Evolutionary conservation across 805 yeast genomes (phyloP).

Genomic region (Candida hungchunana): DNA sequence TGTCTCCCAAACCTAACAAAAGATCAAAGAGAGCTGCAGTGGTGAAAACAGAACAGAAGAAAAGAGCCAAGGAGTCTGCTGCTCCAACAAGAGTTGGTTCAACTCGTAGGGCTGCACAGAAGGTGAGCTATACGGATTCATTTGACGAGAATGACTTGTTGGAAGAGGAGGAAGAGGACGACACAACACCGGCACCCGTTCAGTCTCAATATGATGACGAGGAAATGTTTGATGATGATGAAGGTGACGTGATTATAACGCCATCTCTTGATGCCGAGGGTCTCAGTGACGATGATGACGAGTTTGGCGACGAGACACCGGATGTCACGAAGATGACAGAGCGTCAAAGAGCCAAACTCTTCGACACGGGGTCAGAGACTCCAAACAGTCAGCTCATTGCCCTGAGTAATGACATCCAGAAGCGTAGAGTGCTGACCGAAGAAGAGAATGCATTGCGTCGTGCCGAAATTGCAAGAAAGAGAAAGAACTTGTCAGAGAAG

Average conservation of each 20-base stretch:
- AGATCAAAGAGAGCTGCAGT: conserved; percentile 4
- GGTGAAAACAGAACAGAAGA: conserved; percentile 1
- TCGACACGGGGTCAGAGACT: conserved; percentile 3
- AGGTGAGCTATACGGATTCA: conserved; percentile 10
- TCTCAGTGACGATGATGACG: conserved; percentile 21
- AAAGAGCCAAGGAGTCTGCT: background rate
- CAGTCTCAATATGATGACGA: conserved; percentile 22
- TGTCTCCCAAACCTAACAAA: background rate
- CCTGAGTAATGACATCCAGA: conserved; percentile 22
- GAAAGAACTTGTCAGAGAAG: conserved; percentile 80
- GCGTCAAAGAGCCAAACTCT: conserved; percentile 24
- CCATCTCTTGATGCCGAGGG: conserved; percentile 26
- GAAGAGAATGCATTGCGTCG: conserved; percentile 79
- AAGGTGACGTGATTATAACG: conserved; percentile 24
- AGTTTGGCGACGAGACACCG: conserved; percentile 3
- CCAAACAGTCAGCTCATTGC: too few species aligned
- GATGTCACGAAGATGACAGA: conserved; percentile 28
- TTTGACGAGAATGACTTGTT: conserved; percentile 9
- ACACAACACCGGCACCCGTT: conserved; percentile 12
- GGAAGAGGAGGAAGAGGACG: conserved; percentile 10
- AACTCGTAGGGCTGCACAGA: conserved; percentile 11
- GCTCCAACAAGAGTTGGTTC: conserved; percentile 5
- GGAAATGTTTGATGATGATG: conserved; percentile 22
- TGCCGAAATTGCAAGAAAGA: conserved; percentile 83
- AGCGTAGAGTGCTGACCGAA: conserved; percentile 63